phyloP scores from a whole-genome alignment of 768 basidiomycete genomes.

The Pholiota conissans region DNA sequence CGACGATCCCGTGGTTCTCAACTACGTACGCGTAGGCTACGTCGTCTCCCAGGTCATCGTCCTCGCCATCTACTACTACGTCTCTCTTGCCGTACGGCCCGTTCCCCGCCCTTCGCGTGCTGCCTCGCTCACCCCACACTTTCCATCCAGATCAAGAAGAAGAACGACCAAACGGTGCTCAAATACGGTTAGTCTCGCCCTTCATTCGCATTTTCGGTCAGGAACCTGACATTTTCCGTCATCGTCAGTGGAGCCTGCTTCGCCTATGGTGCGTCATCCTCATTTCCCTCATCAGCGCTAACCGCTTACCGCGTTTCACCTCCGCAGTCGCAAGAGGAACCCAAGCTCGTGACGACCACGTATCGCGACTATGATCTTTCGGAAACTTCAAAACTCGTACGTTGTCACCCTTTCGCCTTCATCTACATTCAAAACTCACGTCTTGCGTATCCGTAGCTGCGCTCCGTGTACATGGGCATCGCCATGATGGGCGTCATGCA shows the following conservation, averaged over 20 bases:
- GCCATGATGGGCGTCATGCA: conserved; percentile 94
- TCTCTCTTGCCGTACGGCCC: conserved; percentile 64
- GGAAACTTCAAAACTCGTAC: conserved; percentile 80
- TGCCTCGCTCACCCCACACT: not conserved
- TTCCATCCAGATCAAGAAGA: conserved; percentile 73
- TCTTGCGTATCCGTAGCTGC: conserved; percentile 45
- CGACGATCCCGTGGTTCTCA: conserved; percentile 80
- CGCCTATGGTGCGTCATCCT: conserved; percentile 68
- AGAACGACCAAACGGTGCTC: conserved; percentile 94
- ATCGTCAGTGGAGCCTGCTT: conserved; percentile 66
- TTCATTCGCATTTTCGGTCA: not conserved
- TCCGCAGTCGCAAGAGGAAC: conserved; percentile 48
- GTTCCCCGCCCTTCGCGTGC: not conserved
- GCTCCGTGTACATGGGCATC: conserved; percentile 68
- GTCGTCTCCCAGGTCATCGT: conserved; percentile 70
- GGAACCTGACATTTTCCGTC: conserved; percentile 4
- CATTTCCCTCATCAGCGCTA: not conserved
- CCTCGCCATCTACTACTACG: conserved; percentile 77
- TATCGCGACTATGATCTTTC: conserved; percentile 90
- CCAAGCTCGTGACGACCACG: conserved; percentile 85
- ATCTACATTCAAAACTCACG: not conserved
- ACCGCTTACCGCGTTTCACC: not conserved
- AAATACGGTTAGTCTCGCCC: conserved; percentile 78
- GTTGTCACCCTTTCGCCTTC: conserved; percentile 2
- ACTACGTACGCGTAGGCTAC: conserved; percentile 85